phyloP scores from a whole-genome alignment of 352 stramenopile species.

The Phytophthora vignae region DNA sequence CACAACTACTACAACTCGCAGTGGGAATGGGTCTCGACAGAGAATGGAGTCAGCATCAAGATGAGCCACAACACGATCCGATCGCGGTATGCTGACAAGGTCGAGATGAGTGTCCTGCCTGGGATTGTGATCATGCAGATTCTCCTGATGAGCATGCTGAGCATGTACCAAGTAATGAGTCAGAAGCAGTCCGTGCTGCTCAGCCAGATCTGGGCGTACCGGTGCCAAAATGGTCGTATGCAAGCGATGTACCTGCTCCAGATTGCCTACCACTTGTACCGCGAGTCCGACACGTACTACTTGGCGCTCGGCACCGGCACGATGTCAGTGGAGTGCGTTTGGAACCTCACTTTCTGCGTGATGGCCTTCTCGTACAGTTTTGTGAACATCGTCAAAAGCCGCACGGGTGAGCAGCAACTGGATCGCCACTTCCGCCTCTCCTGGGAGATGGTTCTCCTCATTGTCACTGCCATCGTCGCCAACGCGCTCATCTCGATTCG shows the following conservation, averaged over 20 bases:
- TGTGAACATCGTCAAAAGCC: conserved; percentile 43
- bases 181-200: conserved; percentile 45
- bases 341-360: conserved; percentile 51
- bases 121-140: conserved; percentile 47
- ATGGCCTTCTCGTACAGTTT: conserved; percentile 48
- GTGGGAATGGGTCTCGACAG: conserved; percentile 39
- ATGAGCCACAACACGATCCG: conserved; percentile 39
- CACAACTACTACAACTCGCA: conserved; percentile 49
- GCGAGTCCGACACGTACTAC: conserved; percentile 43
- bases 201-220: conserved; percentile 50
- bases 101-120: conserved; percentile 41
- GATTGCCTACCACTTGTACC: conserved; percentile 46
- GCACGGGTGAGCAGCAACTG: conserved; percentile 40
- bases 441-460: conserved; percentile 46
- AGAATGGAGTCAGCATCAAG: conserved; percentile 15
- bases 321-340: conserved; percentile 46
- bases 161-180: conserved; percentile 47
- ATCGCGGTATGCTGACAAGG: conserved; percentile 37
- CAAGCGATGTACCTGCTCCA: conserved; percentile 47
- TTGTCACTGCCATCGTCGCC: conserved; percentile 37
- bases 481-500: conserved; percentile 37
- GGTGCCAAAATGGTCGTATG: conserved; percentile 46
- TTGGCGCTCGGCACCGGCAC: conserved; percentile 44
- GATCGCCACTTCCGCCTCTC: conserved; percentile 45
- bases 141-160: conserved; percentile 42